phyloP scores from a whole-genome alignment of 2,329 filamentous ascomycete species.

The Colletotrichum tabaci region DNA sequence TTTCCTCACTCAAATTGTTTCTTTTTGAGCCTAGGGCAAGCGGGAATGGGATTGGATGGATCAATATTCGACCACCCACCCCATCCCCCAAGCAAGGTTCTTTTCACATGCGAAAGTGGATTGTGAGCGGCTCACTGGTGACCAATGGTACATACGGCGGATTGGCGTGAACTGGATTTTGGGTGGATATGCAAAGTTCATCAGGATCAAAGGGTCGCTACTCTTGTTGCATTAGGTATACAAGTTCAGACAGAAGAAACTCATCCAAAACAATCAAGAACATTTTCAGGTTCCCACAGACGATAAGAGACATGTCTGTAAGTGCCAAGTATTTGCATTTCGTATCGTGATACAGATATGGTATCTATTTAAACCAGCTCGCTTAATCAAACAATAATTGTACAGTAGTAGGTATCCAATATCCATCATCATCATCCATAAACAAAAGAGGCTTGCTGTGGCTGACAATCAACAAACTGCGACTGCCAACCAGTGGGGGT shows the following conservation, averaged over 20 bases:
- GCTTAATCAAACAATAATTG: constrained; percentile 22
- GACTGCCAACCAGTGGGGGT: not conserved
- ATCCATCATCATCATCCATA: constrained; percentile 19
- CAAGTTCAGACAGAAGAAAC: not conserved
- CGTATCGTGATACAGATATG: constrained; percentile 28
- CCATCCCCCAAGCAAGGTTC: not conserved
- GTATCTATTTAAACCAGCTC: constrained; percentile 29
- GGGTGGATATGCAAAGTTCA: not conserved
- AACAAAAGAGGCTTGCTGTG: constrained; percentile 6
- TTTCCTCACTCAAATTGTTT: constrained; percentile 5
- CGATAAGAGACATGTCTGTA: too few relatives aligned
- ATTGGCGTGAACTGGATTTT: constrained; percentile 4
- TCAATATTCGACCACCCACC: too few relatives aligned
- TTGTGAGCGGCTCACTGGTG: not conserved
- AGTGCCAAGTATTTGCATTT: not conserved
- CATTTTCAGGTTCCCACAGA: too few relatives aligned
- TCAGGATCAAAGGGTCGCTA: not conserved
- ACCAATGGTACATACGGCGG: not conserved
- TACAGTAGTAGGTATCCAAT: constrained; percentile 28
- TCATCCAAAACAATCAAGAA: too few relatives aligned
- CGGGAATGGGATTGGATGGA: too few relatives aligned
- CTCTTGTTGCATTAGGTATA: not conserved
- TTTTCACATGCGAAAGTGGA: not conserved
- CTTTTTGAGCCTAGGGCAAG: not conserved
- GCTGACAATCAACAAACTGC: not conserved